Evolutionary conservation across 441 rosid genomes (phyloP), one percentile per base, ranked within the genome.

Genomic region (Capsella rubella): DNA sequence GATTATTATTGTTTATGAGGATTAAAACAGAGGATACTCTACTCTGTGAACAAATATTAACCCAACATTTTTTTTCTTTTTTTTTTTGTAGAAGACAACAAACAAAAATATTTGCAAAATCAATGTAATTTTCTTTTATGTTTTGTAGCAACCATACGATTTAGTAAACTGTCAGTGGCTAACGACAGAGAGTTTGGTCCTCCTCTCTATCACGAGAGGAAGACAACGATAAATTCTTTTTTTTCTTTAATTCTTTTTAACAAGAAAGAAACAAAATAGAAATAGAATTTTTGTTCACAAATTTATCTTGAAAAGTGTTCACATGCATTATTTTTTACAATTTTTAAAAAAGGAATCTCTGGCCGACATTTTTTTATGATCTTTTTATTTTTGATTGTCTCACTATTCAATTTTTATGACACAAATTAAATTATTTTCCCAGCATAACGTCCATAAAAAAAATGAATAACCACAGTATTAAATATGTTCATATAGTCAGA

Each of bases 141-240:
- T 21, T 21, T 21, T 21, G 25, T 21, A 70, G 45, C 66, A 57
- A 64, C 75, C 75, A 76, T 21, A 70, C 71, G 66, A 43, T 76
- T 76, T 50, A 76, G 79, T 57, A 69, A 76, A 76, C 61, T 70
- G 75, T 76, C 72, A 70, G 49, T 56, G 25, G 67, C 34, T 67
- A 59, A 59, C 68, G 35, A 59, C 67, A 64, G 8, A 29, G 67
- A 67, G 78, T 40, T 45, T 76, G 80, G 76, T 47, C 76, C 75
- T 69, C 55, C 54, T 71, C 67, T 75, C 40, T 64, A 50, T 77
- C 76, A 71, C 80, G 21, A 66, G 58, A 58, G 69, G 64, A 58
- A 50, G 59, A 71, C 72, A 77, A 34, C 58, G 35, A 64, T 21
- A 9, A 39, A 64, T 14, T 46, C 11, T 28, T 28, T 28, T 35